Evolutionary conservation across 2,329 filamentous ascomycete species (phyloP), one percentile per base, ranked within the genome.

Genomic region (Sordariomycetes sp.): DNA sequence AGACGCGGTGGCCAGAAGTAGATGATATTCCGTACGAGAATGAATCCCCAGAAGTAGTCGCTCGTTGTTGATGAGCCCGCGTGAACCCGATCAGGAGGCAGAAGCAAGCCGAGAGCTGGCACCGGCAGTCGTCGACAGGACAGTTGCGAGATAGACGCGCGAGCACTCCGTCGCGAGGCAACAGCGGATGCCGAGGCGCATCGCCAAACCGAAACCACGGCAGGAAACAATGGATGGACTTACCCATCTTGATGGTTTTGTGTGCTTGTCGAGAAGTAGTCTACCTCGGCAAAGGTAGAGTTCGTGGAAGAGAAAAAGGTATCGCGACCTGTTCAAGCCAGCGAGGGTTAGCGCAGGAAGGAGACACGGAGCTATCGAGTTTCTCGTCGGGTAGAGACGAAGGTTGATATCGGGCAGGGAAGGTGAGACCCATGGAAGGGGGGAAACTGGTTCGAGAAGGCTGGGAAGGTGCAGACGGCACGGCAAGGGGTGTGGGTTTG

Each of bases 131-230:
- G 46, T 50, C n/a, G 46, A 50, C 46, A 50, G 46, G 46, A 50
- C 3, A 50, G 46, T 22, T 22, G 18, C 7, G 20, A 24, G 46
- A 11, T 24, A 3, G 10, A 4, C 46, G n/a, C 22, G 46, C 46
- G 46, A 24, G n/a, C 22, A 20, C 46, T n/a, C 22, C n/a, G 22
- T 8, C 46, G 22, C 46, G 22, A 50, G 46, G n/a, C 46, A 50
- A 24, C 20, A 12, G 46, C n/a, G 7, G 20, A 24, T 20, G n/a
- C 7, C 46, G 20, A 24, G 11, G n/a, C 46, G 22, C 8, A 50
- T 50, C 46, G 65, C 67, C 58, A 69, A 64, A 28, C 64, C 60
- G 51, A 18, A 54, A 34, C 28, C 34, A 37, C 10, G 16, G 12
- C n/a, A 5, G 22, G 16, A 14, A 32, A 34, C 14, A 54, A 14